Conservation (phyloP, 331 rosid species). For the Telfairia occidentalis region DNA sequence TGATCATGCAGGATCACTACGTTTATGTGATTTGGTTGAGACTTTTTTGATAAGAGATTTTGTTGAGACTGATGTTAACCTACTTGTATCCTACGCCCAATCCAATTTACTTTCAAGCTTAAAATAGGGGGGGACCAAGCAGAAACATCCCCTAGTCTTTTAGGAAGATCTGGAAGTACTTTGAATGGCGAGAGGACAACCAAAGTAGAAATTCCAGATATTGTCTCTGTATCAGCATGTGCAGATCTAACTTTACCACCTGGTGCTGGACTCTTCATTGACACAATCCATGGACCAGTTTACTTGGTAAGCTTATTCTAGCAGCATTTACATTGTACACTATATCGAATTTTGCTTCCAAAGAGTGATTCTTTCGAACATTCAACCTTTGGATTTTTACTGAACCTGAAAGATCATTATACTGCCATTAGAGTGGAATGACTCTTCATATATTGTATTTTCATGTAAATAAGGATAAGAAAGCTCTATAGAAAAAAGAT, state of each 20-base stretch:
- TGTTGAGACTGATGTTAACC: background rate
- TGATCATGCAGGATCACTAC: background rate
- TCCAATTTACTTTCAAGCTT: slow-evolving; percentile 28
- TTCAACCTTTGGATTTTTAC: background rate
- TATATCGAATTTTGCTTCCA: background rate
- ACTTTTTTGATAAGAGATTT: no score
- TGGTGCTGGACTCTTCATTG: slow-evolving; percentile 94
- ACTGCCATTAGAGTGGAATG: slow-evolving; percentile 1
- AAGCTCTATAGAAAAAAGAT: no score
- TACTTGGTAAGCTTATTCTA: slow-evolving; percentile 51
- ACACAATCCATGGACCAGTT: slow-evolving; percentile 65
- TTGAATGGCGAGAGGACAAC: slow-evolving; percentile 43
- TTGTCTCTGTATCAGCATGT: slow-evolving; percentile 82
- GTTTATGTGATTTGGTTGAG: slow-evolving; percentile 3
- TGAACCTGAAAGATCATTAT: background rate
- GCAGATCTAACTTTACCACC: slow-evolving; percentile 97
- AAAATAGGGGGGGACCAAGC: slow-evolving; percentile 47
- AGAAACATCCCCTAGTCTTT: slow-evolving; percentile 34
- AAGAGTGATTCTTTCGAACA: background rate
- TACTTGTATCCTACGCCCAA: background rate
- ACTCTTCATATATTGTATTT: no score
- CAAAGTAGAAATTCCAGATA: slow-evolving; percentile 74
- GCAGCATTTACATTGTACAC: background rate
- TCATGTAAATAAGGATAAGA: no score
- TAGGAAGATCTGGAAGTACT: slow-evolving; percentile 46